Conservation (phyloP, 2,329 filamentous ascomycete genomes). For the Metarhizium robertsii region DNA sequence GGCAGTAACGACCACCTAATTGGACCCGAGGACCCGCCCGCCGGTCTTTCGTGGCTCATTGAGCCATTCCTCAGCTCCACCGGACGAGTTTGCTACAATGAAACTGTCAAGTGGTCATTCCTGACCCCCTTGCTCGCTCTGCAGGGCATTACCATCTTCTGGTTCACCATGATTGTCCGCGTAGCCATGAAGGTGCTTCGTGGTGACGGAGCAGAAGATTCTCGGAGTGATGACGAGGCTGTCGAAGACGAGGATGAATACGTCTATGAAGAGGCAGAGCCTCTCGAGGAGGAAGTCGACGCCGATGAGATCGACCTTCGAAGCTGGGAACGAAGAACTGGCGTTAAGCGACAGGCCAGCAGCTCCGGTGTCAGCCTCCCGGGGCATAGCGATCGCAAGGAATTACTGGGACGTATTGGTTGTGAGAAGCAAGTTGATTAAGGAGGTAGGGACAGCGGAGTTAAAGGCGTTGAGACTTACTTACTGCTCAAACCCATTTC, state of each 20-base stretch:
- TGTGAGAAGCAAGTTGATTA: slow-evolving; percentile 65
- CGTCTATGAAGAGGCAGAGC: slow-evolving; percentile 43
- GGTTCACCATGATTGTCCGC: slow-evolving; percentile 82
- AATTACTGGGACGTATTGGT: slow-evolving; percentile 71
- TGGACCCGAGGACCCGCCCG: slow-evolving; percentile 40
- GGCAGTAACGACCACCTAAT: slow-evolving; percentile 45
- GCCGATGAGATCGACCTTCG: slow-evolving; percentile 62
- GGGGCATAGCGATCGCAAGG: slow-evolving; percentile 68
- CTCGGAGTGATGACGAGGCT: slow-evolving; percentile 72
- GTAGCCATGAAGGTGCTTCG: slow-evolving; percentile 73
- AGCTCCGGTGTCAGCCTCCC: slow-evolving; percentile 56
- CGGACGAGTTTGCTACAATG: slow-evolving; percentile 72
- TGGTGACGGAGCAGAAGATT: slow-evolving; percentile 73
- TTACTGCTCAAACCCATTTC: background rate
- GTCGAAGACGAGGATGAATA: slow-evolving; percentile 45
- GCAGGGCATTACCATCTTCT: slow-evolving; percentile 71
- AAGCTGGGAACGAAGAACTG: slow-evolving; percentile 49
- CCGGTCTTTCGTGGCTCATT: slow-evolving; percentile 52
- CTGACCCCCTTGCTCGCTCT: slow-evolving; percentile 66
- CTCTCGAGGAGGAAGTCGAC: slow-evolving; percentile 66
- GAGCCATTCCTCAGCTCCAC: slow-evolving; percentile 64
- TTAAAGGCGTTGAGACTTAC: slow-evolving; percentile 5
- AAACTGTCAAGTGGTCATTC: slow-evolving; percentile 68
- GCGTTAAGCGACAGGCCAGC: slow-evolving; percentile 43
- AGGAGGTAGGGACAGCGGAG: slow-evolving; percentile 3